phyloP scores from a whole-genome alignment of 2,329 filamentous ascomycete species.

The Rasamsonia emersonii region DNA sequence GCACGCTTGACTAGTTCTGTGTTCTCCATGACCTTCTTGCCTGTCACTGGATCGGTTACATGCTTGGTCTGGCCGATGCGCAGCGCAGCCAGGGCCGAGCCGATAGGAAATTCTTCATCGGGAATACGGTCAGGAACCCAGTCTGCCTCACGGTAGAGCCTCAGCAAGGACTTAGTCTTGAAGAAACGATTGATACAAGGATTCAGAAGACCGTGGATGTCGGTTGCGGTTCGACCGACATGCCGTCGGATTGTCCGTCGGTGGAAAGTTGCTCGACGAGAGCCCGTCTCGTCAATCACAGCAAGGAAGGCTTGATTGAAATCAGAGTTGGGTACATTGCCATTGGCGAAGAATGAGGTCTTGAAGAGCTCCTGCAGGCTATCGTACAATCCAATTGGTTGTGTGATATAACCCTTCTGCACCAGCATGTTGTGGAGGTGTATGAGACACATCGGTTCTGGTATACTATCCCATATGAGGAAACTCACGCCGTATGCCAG shows the following conservation, averaged over 20 bases:
- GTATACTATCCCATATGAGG: slow-evolving; percentile 32
- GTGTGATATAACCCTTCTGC: slow-evolving; percentile 30
- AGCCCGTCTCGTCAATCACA: slow-evolving; percentile 1
- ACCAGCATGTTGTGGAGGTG: slow-evolving; percentile 45
- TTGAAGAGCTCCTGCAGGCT: slow-evolving; percentile 18
- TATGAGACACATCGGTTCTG: slow-evolving; percentile 32
- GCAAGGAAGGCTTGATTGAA: slow-evolving; percentile 17
- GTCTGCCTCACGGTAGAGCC: slow-evolving; percentile 20
- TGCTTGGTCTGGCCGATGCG: slow-evolving; percentile 21
- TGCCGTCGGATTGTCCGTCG: slow-evolving; percentile 2
- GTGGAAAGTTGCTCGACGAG: slow-evolving; percentile 4
- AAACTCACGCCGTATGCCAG: slow-evolving; percentile 28
- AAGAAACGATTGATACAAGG: slow-evolving; percentile 20
- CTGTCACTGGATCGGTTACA: slow-evolving; percentile 19
- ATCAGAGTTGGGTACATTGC: slow-evolving; percentile 21
- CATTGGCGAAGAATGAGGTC: slow-evolving; percentile 20
- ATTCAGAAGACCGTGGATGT: slow-evolving; percentile 13
- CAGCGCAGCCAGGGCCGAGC: slow-evolving; percentile 17
- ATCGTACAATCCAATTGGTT: slow-evolving; percentile 25
- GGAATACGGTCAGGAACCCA: slow-evolving; percentile 32
- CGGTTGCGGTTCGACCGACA: slow-evolving; percentile 2
- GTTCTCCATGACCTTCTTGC: slow-evolving; percentile 18
- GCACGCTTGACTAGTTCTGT: slow-evolving; percentile 19
- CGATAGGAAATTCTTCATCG: slow-evolving; percentile 21
- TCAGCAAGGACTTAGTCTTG: slow-evolving; percentile 25